Base-by-base conservation (phyloP, 768 basidiomycete genomes). In the Kwoniella shandongensis region DNA sequence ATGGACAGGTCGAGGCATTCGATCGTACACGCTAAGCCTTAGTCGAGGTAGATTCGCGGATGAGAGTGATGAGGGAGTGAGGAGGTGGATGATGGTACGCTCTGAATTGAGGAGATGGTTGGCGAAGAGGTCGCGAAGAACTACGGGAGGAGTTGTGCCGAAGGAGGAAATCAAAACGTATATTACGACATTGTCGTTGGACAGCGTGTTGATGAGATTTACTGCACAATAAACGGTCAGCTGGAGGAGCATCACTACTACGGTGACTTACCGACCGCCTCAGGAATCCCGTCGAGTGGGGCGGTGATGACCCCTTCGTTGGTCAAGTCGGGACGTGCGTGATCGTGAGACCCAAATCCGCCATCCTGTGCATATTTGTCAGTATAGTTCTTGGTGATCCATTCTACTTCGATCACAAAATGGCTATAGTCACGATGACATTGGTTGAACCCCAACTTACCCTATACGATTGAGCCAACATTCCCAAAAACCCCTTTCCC, bases 1-100 rank as follows among this genome's bases (percentile, higher is more conserved):
- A 4, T 44, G 54, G 18, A 69, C 27, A 12, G 41, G 50, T n/a
- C 56, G 32, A 17, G 59, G 49, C 4, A 72, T 26, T 4, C 48
- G 50, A 30, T 69, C 57, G 49, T 69, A 72, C 6, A 65, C 54
- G 13, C 67, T 67, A 1, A 57, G 44, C 26, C 59, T 61, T 23
- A 67, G 41, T 22, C 44, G 39, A 4, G 41, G 38, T 26, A 59
- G 30, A 13, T 49, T 20, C 7, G 27, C 23, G 5, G 40, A 20
- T 6, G 29, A 18, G 5, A 57, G 20, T 17, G 44, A 18, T 4
- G 45, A 44, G 1, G 29, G 44, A 22, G 49, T 54, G 17, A 62
- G n/a, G 29, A 62, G 5, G 12, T 57, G 61, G 23, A 57, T 44
- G 25, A 62, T 44, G 29, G 45, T 36, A 4, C 50, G 44, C 2